Base-by-base conservation (phyloP, 441 rosid genomes). In the Dalechampia spathulata region DNA sequence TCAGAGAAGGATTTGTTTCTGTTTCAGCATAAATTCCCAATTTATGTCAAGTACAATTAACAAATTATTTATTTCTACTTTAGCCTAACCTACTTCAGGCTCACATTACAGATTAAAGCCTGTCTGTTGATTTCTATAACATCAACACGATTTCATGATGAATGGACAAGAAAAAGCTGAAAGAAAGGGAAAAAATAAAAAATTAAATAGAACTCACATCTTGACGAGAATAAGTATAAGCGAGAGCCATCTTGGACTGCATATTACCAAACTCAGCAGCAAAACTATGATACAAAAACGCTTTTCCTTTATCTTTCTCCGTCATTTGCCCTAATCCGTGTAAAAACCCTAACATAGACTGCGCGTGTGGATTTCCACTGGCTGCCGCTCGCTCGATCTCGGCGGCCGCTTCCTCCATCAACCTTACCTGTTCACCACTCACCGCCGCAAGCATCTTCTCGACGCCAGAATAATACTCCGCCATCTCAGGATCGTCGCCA, bases 181-280 rank as follows among this genome's bases (percentile, higher is more conserved):
- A 30, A 4, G 8, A 30, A 30, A 30, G 5, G 8, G 34, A 30
- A 30, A 25, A 38, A 17, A 6, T 11, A 28, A 50, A 17, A 11
- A 52, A 16, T n/a, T 8, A 58, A 15, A 4, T 17, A 47, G 2
- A 50, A 50, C 91, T 83, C 76, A 89, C 97, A 58, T 87, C 89
- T 81, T 93, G 99, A 1, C 96, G 89, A 20, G 77, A 62, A 68
- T 84, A 87, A 0, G 95, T 83, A 67, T 78, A 85, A 0, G 99
- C 99, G 30, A 93, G 78, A 41, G 90, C 89, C 97, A 90, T 83
- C 80, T 82, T 93, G 1, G 99, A 90, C 76, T 90, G 97, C 77
- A 82, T 72, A 65, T 76, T 93, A 46, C 89, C 97, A 23, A 83
- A 90, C 6, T 74, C 71, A 12, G 83, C 80, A 14, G 87, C 95